These are phyloP conservation scores for Vanrija humicola DNA, from an alignment of 1,284 basidiomycete species.

Conservation along the genomic window DNA sequence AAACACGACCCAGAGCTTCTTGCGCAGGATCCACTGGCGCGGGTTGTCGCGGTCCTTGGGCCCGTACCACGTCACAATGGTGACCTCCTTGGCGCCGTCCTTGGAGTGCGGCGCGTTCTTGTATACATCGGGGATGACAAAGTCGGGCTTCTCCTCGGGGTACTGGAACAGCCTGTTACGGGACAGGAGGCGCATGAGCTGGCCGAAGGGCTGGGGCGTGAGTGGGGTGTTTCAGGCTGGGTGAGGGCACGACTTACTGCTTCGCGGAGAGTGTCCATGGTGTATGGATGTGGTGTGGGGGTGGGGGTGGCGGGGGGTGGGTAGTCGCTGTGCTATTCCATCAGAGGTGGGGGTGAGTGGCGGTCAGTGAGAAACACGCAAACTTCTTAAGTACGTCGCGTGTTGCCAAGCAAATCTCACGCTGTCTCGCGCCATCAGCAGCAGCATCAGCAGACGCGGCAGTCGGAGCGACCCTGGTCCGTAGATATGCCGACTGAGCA, in stretches of 20 bases:
- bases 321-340: neutral
- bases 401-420: too few species aligned
- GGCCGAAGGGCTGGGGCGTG: constrained; percentile 6
- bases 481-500: too few species aligned
- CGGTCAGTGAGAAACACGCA: neutral
- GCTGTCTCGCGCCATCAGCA: too few species aligned
- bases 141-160: constrained; percentile 20
- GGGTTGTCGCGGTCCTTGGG: constrained; percentile 62
- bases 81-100: constrained; percentile 2
- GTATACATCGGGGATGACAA: constrained; percentile 15
- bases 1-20: constrained; percentile 63
- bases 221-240: neutral
- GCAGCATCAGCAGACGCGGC: too few species aligned
- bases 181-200: constrained; percentile 3
- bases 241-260: neutral
- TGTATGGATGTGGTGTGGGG: neutral
- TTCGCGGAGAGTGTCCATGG: constrained; percentile 9
- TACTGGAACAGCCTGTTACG: constrained; percentile 18
- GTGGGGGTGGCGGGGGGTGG: neutral
- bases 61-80: constrained; percentile 59
- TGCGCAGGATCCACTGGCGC: constrained; percentile 60
- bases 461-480: too few species aligned
- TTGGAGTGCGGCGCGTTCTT: neutral
- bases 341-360: neutral
- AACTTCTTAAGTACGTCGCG: neutral